A percentile compares a stretch with the other conserved stretches of the same genome.
Evolutionary conservation across 169 alveolate genomes (phyloP).

Genomic region (Plasmodium fragile): DNA sequence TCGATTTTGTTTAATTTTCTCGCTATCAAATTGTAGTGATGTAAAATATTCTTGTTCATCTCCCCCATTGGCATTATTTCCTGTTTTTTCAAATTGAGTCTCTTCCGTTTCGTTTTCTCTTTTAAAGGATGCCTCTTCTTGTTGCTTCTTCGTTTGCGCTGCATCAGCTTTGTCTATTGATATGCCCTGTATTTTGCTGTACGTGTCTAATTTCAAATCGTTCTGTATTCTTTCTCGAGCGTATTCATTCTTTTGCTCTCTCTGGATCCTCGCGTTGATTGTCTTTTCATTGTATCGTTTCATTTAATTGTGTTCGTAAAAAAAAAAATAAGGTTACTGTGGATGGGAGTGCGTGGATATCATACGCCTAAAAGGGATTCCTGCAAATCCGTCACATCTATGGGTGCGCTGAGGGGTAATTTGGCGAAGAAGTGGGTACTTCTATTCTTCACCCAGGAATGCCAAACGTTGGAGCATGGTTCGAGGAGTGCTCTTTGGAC

Average conservation of each 20-base stretch:
- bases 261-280: conserved; percentile 62
- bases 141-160: conserved; percentile 36
- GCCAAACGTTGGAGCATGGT: not conserved
- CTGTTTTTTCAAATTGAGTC: not conserved
- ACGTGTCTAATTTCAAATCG: conserved; percentile 55
- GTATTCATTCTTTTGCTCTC: conserved; percentile 68
- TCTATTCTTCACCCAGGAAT: not conserved
- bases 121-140: not conserved
- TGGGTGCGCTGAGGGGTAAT: not conserved
- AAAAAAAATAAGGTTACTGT: not conserved
- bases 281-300: conserved; percentile 57
- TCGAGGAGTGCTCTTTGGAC: not conserved
- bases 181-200: conserved; percentile 43
- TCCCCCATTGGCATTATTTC: not conserved
- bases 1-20: conserved; percentile 39
- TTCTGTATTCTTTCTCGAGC: conserved; percentile 61
- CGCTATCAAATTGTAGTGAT: conserved; percentile 40
- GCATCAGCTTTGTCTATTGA: conserved; percentile 53
- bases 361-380: not conserved
- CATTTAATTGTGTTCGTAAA: conserved; percentile 8
- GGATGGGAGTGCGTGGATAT: not conserved
- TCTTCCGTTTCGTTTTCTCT: conserved; percentile 14
- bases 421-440: not conserved
- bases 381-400: not conserved
- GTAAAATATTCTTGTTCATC: conserved; percentile 1